Evolutionary conservation across 2,329 filamentous ascomycete species (phyloP).

Genomic region (Alternaria postmessia): DNA sequence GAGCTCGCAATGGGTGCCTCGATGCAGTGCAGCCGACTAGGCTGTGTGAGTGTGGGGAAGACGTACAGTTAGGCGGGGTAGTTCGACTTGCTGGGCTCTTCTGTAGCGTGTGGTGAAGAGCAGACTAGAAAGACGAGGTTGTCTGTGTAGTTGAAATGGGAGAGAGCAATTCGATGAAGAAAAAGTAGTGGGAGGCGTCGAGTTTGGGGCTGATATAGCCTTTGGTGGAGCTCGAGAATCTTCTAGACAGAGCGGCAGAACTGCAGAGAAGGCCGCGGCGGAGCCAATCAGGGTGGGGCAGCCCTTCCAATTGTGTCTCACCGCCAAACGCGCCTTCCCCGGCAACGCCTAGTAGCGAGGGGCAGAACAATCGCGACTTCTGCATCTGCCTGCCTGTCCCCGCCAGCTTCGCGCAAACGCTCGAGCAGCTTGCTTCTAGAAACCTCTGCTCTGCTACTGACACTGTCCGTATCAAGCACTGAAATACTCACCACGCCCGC

Average conservation of each 20-base stretch:
- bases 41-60: constrained; percentile 24
- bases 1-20: too few species aligned
- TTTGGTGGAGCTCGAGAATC: constrained; percentile 48
- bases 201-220: constrained; percentile 44
- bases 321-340: constrained; percentile 33
- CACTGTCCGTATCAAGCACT: background rate
- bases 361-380: constrained; percentile 21
- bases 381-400: constrained; percentile 8
- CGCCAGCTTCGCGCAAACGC: background rate
- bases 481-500: background rate
- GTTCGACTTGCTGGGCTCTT: constrained; percentile 30
- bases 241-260: constrained; percentile 50
- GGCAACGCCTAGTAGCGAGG: constrained; percentile 25
- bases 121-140: constrained; percentile 30
- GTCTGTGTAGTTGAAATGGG: constrained; percentile 26
- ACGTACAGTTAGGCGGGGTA: constrained; percentile 31
- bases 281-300: constrained; percentile 35
- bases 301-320: constrained; percentile 27
- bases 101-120: constrained; percentile 28
- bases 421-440: background rate
- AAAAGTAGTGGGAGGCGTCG: constrained; percentile 30
- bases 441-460: background rate
- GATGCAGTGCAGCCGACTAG: constrained; percentile 17
- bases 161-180: constrained; percentile 38
- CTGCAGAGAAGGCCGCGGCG: constrained; percentile 34